Evolutionary conservation across 2,329 filamentous ascomycete species (phyloP), one percentile per base, ranked within the genome.

Genomic region (Epichloe glyceriae): DNA sequence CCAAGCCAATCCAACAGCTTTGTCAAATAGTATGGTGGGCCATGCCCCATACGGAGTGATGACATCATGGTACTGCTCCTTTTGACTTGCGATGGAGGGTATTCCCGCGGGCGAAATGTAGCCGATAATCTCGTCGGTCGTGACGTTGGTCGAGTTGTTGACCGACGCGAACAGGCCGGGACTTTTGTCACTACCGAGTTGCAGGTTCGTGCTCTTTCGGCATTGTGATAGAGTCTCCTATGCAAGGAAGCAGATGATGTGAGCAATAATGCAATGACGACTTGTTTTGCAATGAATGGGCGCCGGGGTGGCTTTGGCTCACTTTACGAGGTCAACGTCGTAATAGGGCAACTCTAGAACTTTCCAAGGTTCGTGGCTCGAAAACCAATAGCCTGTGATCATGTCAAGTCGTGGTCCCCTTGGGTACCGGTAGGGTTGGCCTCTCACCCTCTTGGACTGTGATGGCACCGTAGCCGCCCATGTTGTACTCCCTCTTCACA

Each of bases 71-170:
- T 71, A 63, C 37, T 70, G 67, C 8, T 66, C 60, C 0, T 64
- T 66, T 53, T 70, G 64, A 47, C 64, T 69, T 2, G 69, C 60
- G 6, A 71, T 63, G 0, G 67, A 69, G 0, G 66, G 67, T 20
- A 71, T 68, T 5, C 68, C 69, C 0, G 69, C 67, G 3, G 66
- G 64, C 0, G 68, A 70, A 50, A 72, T 71, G 49, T 70, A 70
- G 0, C 64, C 63, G 5, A 64, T 62, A 26, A 71, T 68, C 15
- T 64, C 57, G 45, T 66, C 63, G 0, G 61, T 68, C 8, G 57
- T 52, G 0, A 62, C 60, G 37, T 70, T 62, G 1, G 69, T 72
- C 4, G 64, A 62, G 51, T 72, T 71, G 58, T 71, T 71, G 50
- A 71, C 60, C 0, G 68, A 71, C 0, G 69, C 69, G 43, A 68